A percentile compares a stretch with the other conserved stretches of the same genome.
These are phyloP conservation scores for Nicotiana undulata DNA, from an alignment of 257 asterid species.

Conservation along the genomic window DNA sequence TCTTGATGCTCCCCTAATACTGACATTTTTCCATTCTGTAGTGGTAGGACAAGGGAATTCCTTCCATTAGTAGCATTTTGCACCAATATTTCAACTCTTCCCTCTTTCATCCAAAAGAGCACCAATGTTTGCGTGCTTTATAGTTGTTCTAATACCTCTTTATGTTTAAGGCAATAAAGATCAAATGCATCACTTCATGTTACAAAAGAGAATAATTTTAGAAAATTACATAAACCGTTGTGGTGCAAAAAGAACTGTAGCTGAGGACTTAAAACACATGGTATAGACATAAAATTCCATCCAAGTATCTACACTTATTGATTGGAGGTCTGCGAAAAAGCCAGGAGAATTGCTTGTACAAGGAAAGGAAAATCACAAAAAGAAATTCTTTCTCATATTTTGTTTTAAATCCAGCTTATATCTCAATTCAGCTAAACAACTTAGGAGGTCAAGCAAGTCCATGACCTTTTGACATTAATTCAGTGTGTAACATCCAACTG, in stretches of 20 bases:
- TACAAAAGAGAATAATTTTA: neutral
- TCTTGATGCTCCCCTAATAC: slow-evolving; percentile 51
- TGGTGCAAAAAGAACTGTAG: neutral
- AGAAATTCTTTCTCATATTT: neutral
- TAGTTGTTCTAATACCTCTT: neutral
- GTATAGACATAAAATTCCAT: neutral
- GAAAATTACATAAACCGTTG: neutral
- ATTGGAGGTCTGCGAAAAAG: neutral
- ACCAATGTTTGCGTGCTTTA: neutral
- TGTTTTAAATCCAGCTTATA: neutral
- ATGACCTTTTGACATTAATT: neutral
- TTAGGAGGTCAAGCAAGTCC: neutral
- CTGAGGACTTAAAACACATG: no score
- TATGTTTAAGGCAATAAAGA: neutral
- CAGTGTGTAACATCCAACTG: neutral
- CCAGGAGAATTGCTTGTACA: neutral
- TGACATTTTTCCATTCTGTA: neutral
- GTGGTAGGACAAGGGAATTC: neutral
- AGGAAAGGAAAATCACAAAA: neutral
- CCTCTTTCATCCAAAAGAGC: neutral
- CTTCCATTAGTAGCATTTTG: neutral
- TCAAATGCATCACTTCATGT: neutral
- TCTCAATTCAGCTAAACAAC: neutral
- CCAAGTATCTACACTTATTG: neutral
- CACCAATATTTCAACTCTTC: neutral